Base-by-base conservation (phyloP, 176 grass and related monocot species). In the Coix lacrymajobi region DNA sequence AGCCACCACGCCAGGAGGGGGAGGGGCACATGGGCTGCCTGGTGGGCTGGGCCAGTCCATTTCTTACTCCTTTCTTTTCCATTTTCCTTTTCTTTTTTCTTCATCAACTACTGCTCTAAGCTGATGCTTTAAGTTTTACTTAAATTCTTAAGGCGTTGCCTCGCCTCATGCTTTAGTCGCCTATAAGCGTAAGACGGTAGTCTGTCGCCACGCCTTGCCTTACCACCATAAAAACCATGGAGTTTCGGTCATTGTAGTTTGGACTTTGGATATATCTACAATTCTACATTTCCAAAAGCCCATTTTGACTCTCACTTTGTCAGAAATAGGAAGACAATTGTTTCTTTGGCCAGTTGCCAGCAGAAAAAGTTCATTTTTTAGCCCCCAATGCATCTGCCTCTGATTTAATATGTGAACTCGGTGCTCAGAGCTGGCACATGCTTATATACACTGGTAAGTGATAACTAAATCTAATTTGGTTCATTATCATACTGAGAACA, bases 181-280 rank as follows among this genome's bases (percentile, higher is more conserved):
- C 4, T 46, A 46, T 46, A 46, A 46, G 44, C 44, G 13, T 46
- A 46, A 46, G 44, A 1, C 41, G 41, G 44, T 46, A 46, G 44
- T 46, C 44, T 4, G 44, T 46, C 13, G 13, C 44, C 44, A 46
- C 14, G 13, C 44, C 13, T 46, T 3, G 13, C 44, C 44, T 15
- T 46, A 46, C 44, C 14, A 14, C 44, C 44, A n/a, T n/a, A n/a
- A n/a, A n/a, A n/a, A n/a, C n/a, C n/a, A n/a, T n/a, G n/a, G n/a
- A n/a, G n/a, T 86, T 74, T 87, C 61, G 70, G 30, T 67, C 26
- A 29, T 13, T 57, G 32, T 54, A 73, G 45, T 61, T 67, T 66
- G 8, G 38, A 15, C 38, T 61, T 67, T 66, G 8, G 38, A 15
- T 46, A 38, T 28, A 62, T 49, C 4, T 16, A 22, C 31, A 41